Evolutionary conservation across 805 yeast genomes (phyloP), one percentile per base, ranked within the genome.

Genomic region (Maudiozyma barnettii): DNA sequence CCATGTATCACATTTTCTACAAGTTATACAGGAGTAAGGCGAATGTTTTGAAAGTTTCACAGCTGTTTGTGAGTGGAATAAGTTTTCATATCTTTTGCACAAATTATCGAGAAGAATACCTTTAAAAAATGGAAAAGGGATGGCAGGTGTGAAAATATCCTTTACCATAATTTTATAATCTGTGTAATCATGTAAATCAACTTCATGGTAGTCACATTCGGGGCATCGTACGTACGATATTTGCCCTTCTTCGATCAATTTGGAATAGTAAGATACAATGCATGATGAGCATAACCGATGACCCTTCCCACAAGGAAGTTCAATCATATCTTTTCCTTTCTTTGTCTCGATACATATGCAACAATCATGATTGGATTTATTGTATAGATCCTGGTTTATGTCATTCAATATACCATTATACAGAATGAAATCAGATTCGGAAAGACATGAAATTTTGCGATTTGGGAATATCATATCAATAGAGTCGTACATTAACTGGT

Each of bases 151-250:
- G 52, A 80, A 73, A 30, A 77, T 55, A 2, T 59, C 52, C 1
- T 49, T 48, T 46, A 69, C 70, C 49, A 76, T 64, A 16, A 61
- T 60, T 1, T 50, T 31, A 30, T 67, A 60, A 26, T 64, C 54
- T 33, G 63, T 56, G 1, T 43, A 50, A 0, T 44, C 40, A 8
- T 54, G 40, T n/a, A 63, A 38, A 12, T 58, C 53, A 8, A 56
- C 33, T 6, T 54, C 53, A 5, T 47, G 41, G n/a, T 51, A 56
- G 1, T 63, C 59, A 52, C 73, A 75, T 41, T 77, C 72, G 1
- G 85, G 84, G 54, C 86, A 81, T 56, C 78, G 79, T 1, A 81
- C 64, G 41, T 66, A 72, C 16, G 70, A 70, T 4, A 77, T 67
- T 33, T 74, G 75, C 3, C 82, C 84, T 4, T 70, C 58, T 7